Evolutionary conservation across 768 basidiomycete species (phyloP), one percentile per base, ranked within the genome.

Genomic region (Panus rudis): DNA sequence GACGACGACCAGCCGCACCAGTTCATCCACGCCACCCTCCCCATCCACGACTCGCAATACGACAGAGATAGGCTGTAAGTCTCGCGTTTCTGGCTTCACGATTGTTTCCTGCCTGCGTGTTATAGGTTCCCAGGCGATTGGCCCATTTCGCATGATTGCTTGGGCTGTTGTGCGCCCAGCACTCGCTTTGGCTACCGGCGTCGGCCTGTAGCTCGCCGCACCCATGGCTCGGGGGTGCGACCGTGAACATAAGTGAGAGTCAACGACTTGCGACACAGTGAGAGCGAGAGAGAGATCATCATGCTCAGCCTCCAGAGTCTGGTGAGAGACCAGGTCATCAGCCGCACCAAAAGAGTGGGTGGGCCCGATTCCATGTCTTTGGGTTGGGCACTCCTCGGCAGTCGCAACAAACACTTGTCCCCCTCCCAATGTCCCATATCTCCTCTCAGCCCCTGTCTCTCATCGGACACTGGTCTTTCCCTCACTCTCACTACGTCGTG

Each of bases 51-150:
- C 21, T 35, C 33, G 32, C 40, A 34, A 12, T 46, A 46, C 30
- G 49, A 50, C 37, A 41, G 49, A 27, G 49, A 50, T 19, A 41
- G 39, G 30, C 45, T 50, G 49, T 50, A 45, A 50, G 49, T 50
- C 19, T 19, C 24, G 25, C 37, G 38, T 14, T 45, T 7, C 24
- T 16, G 6, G n/a, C n/a, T 24, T 43, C 42, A 12, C 42, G 10
- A 7, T 35, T 17, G 8, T 35, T 17, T 14, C 8, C 33, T 35
- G 33, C 33, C 16, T 17, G n/a, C 33, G 10, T 30, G 10, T 30
- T 30, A 10, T 30, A 30, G 10, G 28, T 30, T 30, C 10, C n/a
- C 28, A 30, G 10, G 28, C 10, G 28, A 30, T 10, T 30, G 10
- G 10, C n/a, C 10, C 10, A n/a, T 30, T 30, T 30, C 28, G n/a